Base-by-base conservation (phyloP, 768 basidiomycete species). In the Pleurotus eryngii region DNA sequence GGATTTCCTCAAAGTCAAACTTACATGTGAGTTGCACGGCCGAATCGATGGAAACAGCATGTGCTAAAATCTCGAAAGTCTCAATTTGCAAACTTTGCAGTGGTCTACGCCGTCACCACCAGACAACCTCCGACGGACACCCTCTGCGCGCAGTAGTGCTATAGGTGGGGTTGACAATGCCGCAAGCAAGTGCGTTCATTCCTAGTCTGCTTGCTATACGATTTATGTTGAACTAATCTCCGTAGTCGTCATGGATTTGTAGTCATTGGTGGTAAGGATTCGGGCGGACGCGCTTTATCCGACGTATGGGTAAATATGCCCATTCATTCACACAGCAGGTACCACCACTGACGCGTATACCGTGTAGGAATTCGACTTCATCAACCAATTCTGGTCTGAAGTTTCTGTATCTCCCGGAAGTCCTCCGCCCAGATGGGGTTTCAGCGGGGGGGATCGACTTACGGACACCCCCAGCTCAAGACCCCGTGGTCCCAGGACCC, bases 391-490 rank as follows among this genome's bases (percentile, higher is more conserved):
- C 66, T 93, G 91, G 91, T 78, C 85, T 0, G 62, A 80, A 63
- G 82, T 91, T 35, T 61, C 60, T 15, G 62, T 88, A 3, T 74
- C 81, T 9, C 66, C 80, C 17, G 77, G 76, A 22, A 74, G 77
- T 4, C 90, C 90, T 35, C 74, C 84, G 22, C 67, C 86, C 51
- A 78, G 88, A 18, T 91, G 83, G 81, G 84, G 85, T 43, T 43
- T 85, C 89, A 1, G 81, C 81, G 15, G 91, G 91, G 48, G 91
- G 91, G 1, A 86, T 84, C 40, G 91, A 93, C 63, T 71, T 74
- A 43, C 78, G 82, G n/a, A 74, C 74, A 3, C 30, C 67, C 12
- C 64, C 75, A 43, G 68, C 75, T 49, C 72, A 75, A 59, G 80
- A 80, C 65, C 68, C 76, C 20, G 61, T 75, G 8, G 61, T 77